Conservation (phyloP, 805 yeast genomes). For the Ascoidea tarda region DNA sequence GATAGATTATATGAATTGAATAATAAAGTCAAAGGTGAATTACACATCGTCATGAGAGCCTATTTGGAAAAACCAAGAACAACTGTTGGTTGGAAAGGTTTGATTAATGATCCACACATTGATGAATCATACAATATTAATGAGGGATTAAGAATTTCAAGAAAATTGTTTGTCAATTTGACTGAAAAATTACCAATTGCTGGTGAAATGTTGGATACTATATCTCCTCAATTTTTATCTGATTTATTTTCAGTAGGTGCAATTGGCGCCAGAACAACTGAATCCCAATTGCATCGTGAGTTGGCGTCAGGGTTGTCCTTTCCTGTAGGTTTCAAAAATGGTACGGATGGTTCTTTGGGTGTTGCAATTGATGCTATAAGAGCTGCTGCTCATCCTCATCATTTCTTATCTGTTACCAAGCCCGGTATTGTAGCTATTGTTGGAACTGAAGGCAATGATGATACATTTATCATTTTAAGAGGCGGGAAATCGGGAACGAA, state of each 20-base stretch:
- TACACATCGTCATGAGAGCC: conserved; percentile 90
- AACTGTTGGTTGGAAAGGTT: conserved; percentile 98
- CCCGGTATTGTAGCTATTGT: conserved; percentile 95
- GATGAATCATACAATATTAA: conserved; percentile 88
- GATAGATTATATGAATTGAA: conserved; percentile 42
- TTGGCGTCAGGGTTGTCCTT: conserved; percentile 92
- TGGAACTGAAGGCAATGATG: conserved; percentile 87
- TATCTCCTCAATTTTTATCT: conserved; percentile 88
- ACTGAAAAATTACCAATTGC: conserved; percentile 86
- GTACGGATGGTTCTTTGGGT: conserved; percentile 91
- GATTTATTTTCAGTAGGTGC: conserved; percentile 95
- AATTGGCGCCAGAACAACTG: conserved; percentile 98
- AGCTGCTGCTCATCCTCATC: conserved; percentile 88
- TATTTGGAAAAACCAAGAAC: conserved; percentile 97
- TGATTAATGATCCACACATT: conserved; percentile 93
- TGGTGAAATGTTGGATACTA: conserved; percentile 95
- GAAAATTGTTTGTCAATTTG: conserved; percentile 74
- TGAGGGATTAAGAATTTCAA: conserved; percentile 81
- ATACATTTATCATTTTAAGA: conserved; percentile 82
- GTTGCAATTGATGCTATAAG: conserved; percentile 91
- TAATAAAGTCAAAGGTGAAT: conserved; percentile 54
- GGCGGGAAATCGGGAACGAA: conserved; percentile 95
- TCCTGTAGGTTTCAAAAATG: conserved; percentile 98
- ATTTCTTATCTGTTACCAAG: conserved; percentile 87
- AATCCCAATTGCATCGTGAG: conserved; percentile 94